Percentiles rank a stretch among this genome's conserved stretches.
Evolutionary conservation across 2,329 filamentous ascomycete genomes (phyloP).

Genomic region (Phoma sp.): DNA sequence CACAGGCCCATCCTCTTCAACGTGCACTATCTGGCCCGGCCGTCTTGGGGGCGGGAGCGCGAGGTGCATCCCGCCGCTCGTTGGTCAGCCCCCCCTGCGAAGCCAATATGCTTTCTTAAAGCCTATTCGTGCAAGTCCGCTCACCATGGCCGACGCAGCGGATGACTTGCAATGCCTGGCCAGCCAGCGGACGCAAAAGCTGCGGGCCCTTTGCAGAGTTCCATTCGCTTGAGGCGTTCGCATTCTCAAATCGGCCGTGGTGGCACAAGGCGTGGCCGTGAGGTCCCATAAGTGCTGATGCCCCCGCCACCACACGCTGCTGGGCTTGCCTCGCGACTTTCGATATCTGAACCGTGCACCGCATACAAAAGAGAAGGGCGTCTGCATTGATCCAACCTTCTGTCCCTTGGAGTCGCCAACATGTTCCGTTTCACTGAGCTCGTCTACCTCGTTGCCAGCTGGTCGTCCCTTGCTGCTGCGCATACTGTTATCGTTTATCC

Average conservation of each 20-base stretch:
- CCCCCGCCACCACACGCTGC: conserved; percentile 37
- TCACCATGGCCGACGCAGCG: conserved; percentile 26
- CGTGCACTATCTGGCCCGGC: conserved; percentile 29
- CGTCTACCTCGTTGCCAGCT: conserved; percentile 40
- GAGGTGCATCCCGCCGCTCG: conserved; percentile 37
- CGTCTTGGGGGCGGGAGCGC: conserved; percentile 26
- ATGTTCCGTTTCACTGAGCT: conserved; percentile 46
- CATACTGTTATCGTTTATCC: conserved; percentile 88
- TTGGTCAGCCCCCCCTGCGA: conserved; percentile 37
- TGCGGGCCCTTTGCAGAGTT: conserved; percentile 12
- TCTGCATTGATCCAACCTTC: neutral
- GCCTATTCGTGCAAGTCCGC: conserved; percentile 35
- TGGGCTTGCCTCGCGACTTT: conserved; percentile 20
- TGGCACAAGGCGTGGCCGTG: conserved; percentile 28
- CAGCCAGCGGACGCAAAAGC: conserved; percentile 26
- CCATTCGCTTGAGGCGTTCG: conserved; percentile 20
- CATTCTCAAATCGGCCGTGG: conserved; percentile 19
- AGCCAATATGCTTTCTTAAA: conserved; percentile 35
- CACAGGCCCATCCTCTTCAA: conserved; percentile 14
- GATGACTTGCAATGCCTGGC: conserved; percentile 38
- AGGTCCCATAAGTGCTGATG: conserved; percentile 35
- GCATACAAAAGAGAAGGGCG: conserved; percentile 12
- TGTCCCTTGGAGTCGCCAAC: conserved; percentile 13
- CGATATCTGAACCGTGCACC: conserved; percentile 8
- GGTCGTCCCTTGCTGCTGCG: conserved; percentile 59